A percentile compares a stretch with the other conserved stretches of the same genome.
These are phyloP conservation scores for Cercospora sp. DNA, from an alignment of 2,329 filamentous ascomycete genomes.

Conservation along the genomic window DNA sequence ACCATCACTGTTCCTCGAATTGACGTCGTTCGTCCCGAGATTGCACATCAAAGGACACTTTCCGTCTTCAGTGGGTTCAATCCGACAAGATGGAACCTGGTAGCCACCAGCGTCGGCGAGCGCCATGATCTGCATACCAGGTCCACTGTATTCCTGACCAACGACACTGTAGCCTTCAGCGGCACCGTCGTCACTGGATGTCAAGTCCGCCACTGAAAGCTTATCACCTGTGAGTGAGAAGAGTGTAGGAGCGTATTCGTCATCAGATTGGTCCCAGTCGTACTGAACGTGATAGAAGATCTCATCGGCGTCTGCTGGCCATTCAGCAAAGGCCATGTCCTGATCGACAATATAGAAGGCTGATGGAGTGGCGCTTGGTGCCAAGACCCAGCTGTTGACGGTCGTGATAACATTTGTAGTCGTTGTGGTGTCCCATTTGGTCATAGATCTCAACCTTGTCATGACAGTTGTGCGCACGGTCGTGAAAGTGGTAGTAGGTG, in stretches of 20 bases:
- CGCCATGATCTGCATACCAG: background rate
- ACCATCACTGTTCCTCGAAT: background rate
- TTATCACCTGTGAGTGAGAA: background rate
- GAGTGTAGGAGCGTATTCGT: background rate
- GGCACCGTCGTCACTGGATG: background rate
- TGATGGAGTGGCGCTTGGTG: background rate
- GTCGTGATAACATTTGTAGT: background rate
- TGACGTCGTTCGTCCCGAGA: background rate
- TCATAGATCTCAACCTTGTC: background rate
- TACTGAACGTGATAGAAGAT: conserved; percentile 2
- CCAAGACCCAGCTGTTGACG: background rate
- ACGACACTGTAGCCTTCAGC: background rate
- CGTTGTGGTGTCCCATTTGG: background rate
- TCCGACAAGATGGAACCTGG: background rate
- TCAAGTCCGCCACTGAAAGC: background rate
- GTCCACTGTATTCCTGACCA: background rate
- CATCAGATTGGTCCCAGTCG: conserved; percentile 1
- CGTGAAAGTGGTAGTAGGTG: background rate
- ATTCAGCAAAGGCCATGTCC: background rate
- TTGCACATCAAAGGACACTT: background rate
- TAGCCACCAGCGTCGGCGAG: background rate
- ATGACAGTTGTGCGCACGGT: background rate
- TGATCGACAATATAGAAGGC: background rate
- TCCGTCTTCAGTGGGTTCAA: background rate
- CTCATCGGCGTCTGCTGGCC: background rate